Conservation (phyloP, 768 basidiomycete genomes). For the Melanogaster broomeanus region DNA sequence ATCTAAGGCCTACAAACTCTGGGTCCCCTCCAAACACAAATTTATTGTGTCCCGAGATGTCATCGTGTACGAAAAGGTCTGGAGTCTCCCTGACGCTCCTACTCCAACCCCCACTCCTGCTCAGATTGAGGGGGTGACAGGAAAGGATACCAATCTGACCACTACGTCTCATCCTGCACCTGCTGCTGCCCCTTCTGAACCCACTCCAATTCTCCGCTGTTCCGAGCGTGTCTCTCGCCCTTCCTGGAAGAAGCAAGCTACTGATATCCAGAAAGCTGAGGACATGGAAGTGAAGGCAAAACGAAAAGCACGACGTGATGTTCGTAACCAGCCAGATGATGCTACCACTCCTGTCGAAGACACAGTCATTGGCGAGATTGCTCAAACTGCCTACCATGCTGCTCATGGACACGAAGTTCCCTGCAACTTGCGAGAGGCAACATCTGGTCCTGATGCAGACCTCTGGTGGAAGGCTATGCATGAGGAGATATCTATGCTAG, state of each 20-base stretch:
- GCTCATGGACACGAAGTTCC: background rate
- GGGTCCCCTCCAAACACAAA: background rate
- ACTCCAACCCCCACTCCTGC: background rate
- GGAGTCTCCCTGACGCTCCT: too few species aligned
- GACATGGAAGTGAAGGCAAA: background rate
- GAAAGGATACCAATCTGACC: background rate
- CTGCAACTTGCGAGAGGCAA: background rate
- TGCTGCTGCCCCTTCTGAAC: background rate
- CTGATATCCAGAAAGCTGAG: slow-evolving; percentile 1
- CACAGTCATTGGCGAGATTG: background rate
- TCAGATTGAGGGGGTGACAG: slow-evolving; percentile 5
- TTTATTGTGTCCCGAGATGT: slow-evolving; percentile 3
- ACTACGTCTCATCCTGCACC: background rate
- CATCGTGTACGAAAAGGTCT: background rate
- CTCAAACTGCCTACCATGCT: background rate
- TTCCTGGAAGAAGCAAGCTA: slow-evolving; percentile 8
- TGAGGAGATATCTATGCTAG: slow-evolving; percentile 4
- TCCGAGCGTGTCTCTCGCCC: slow-evolving; percentile 3
- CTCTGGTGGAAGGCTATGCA: slow-evolving; percentile 7
- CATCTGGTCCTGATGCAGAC: background rate
- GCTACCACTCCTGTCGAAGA: background rate
- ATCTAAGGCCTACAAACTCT: slow-evolving; percentile 10
- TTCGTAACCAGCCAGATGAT: background rate
- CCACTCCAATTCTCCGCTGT: background rate
- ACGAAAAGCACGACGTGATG: background rate